Evolutionary conservation across 257 asterid genomes (phyloP).

Genomic region (Pogostemon cablin): DNA sequence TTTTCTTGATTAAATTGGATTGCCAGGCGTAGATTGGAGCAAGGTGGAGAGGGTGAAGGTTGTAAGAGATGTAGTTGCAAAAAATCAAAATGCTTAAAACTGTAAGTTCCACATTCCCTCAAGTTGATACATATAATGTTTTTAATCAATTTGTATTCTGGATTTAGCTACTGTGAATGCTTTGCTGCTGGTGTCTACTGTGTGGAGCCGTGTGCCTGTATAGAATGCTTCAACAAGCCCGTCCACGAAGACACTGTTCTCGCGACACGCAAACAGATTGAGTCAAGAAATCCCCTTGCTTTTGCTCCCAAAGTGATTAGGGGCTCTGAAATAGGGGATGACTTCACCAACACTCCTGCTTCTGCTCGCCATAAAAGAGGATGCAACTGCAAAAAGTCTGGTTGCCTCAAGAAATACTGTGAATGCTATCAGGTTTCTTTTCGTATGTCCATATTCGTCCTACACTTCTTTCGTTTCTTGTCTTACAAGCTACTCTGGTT

Average conservation of each 20-base stretch:
- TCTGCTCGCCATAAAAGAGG: conserved; percentile 73
- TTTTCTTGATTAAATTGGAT: conserved; percentile 26
- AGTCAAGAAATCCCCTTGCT: conserved; percentile 72
- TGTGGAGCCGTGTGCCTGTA: conserved; percentile 65
- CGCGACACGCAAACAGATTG: conserved; percentile 68
- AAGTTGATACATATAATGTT: not conserved
- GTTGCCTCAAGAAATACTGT: conserved; percentile 68
- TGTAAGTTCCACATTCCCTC: conserved; percentile 41
- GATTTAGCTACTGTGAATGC: conserved; percentile 69
- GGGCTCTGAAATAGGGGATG: conserved; percentile 46
- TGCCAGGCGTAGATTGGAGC: conserved; percentile 49
- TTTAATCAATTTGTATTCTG: conserved; percentile 13
- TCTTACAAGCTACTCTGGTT: conserved; percentile 28
- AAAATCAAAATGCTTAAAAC: conserved; percentile 66
- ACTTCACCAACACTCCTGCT: conserved; percentile 57
- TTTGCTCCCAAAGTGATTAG: conserved; percentile 75
- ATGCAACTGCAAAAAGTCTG: conserved; percentile 74
- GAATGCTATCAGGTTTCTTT: conserved; percentile 68
- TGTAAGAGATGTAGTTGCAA: conserved; percentile 74
- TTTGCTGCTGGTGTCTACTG: conserved; percentile 80
- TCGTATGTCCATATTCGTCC: not conserved
- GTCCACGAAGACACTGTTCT: conserved; percentile 66
- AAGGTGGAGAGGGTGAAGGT: conserved; percentile 45
- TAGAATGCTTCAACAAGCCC: conserved; percentile 71
- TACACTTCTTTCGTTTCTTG: not conserved